Percentiles rank a stretch among this genome's conserved stretches.
Conservation (phyloP, 495 filamentous ascomycete species). For the Cercophora sp. region DNA sequence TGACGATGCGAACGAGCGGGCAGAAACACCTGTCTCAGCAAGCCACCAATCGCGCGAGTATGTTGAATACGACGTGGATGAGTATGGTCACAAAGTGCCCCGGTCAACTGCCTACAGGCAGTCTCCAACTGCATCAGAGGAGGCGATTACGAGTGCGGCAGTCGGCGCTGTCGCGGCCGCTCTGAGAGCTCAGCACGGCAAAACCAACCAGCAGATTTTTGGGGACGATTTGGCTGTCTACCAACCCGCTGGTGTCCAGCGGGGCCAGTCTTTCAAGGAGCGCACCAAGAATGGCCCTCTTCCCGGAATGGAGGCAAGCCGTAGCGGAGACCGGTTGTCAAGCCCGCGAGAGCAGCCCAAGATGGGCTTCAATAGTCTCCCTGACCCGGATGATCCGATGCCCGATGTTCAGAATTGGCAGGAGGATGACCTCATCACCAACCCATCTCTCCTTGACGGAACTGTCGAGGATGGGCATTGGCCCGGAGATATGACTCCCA, state of each 20-base stretch:
- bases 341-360: constrained; percentile 53
- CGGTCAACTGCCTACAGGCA: constrained; percentile 34
- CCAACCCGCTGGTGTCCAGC: constrained; percentile 34
- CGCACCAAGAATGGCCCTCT: constrained; percentile 44
- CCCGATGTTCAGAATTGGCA: constrained; percentile 62
- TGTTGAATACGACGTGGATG: constrained; percentile 48
- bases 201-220: constrained; percentile 33
- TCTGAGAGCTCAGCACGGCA: constrained; percentile 33
- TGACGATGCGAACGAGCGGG: constrained; percentile 26
- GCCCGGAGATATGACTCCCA: constrained; percentile 38
- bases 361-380: constrained; percentile 61
- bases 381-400: constrained; percentile 57
- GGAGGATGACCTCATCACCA: constrained; percentile 51
- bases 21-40: constrained; percentile 23
- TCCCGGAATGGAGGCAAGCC: constrained; percentile 66
- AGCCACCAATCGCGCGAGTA: constrained; percentile 31
- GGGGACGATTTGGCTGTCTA: constrained; percentile 27
- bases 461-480: constrained; percentile 32
- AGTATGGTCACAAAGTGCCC: constrained; percentile 51
- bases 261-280: constrained; percentile 55
- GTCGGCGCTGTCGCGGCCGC: constrained; percentile 47
- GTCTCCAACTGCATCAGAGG: constrained; percentile 46
- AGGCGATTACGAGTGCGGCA: constrained; percentile 49
- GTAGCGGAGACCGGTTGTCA: constrained; percentile 62
- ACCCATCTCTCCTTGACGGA: constrained; percentile 40